A percentile compares a stretch with the other conserved stretches of the same genome.
These are phyloP conservation scores for Aspergillus fumigatus DNA, from an alignment of 2,329 filamentous ascomycete species.

Conservation along the genomic window DNA sequence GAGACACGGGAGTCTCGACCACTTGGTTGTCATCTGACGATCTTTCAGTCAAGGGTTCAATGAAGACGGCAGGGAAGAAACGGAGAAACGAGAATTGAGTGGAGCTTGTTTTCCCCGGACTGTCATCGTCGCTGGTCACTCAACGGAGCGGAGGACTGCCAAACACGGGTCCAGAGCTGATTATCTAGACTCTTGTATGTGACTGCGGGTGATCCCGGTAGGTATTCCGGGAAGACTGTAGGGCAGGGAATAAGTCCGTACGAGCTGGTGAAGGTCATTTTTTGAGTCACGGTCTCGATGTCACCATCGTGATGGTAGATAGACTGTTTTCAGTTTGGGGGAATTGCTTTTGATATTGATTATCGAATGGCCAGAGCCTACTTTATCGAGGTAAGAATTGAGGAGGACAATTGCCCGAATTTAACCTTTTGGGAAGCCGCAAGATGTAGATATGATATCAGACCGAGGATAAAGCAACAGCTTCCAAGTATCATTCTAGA, in stretches of 20 bases:
- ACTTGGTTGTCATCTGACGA: too few relatives aligned
- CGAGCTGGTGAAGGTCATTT: background rate
- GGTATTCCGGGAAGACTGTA: slow-evolving; percentile 7
- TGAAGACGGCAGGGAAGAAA: background rate
- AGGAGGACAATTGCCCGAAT: background rate
- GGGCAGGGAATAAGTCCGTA: slow-evolving; percentile 4
- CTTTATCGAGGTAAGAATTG: background rate
- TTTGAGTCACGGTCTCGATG: background rate
- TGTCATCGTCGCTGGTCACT: background rate
- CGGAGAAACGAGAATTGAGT: background rate
- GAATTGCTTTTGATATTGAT: background rate
- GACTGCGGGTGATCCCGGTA: slow-evolving; percentile 12
- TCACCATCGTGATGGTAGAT: background rate
- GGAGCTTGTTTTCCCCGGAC: background rate
- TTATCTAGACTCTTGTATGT: background rate
- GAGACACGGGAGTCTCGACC: too few relatives aligned
- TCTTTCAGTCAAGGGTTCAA: too few relatives aligned
- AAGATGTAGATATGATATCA: background rate
- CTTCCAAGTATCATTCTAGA: background rate
- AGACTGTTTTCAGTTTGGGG: background rate
- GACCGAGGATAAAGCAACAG: background rate
- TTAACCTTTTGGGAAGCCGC: background rate
- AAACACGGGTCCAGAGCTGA: background rate
- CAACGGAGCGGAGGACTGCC: background rate
- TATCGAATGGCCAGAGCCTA: background rate